phyloP scores from a whole-genome alignment of 441 rosid species.

The Syzygium syzygioides region DNA sequence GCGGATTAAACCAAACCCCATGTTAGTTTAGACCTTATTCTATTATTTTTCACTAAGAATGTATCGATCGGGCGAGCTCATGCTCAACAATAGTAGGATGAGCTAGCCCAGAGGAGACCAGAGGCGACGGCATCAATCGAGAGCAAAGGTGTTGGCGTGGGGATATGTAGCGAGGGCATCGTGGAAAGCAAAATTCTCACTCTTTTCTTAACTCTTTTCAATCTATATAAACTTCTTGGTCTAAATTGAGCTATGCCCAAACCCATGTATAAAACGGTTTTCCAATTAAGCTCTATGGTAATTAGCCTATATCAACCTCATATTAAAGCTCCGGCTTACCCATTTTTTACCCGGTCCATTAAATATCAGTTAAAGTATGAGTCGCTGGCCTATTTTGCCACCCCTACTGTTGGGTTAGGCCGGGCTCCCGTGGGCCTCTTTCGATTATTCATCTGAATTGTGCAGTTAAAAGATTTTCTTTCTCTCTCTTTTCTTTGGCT shows the following conservation, averaged over 20 bases:
- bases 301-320: not conserved
- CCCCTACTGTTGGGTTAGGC: not conserved
- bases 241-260: not conserved
- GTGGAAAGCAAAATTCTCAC: not conserved
- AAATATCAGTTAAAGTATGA: too few relatives aligned
- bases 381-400: not conserved
- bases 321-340: not conserved
- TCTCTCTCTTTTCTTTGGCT: not conserved
- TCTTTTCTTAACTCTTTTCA: too few relatives aligned
- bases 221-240: not conserved
- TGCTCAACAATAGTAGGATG: too few relatives aligned
- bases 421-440: not conserved
- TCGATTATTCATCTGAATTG: too few relatives aligned
- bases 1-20: not conserved
- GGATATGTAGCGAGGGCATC: not conserved
- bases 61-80: too few relatives aligned
- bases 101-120: too few relatives aligned
- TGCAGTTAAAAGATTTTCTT: too few relatives aligned
- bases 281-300: not conserved
- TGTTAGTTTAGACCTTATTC: not conserved
- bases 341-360: not conserved
- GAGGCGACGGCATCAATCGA: not conserved
- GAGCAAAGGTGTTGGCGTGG: not conserved
- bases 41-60: too few relatives aligned
- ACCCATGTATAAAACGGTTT: not conserved